Conservation (phyloP, 2,329 filamentous ascomycete species). For the Chrysoporthe cubensis region DNA sequence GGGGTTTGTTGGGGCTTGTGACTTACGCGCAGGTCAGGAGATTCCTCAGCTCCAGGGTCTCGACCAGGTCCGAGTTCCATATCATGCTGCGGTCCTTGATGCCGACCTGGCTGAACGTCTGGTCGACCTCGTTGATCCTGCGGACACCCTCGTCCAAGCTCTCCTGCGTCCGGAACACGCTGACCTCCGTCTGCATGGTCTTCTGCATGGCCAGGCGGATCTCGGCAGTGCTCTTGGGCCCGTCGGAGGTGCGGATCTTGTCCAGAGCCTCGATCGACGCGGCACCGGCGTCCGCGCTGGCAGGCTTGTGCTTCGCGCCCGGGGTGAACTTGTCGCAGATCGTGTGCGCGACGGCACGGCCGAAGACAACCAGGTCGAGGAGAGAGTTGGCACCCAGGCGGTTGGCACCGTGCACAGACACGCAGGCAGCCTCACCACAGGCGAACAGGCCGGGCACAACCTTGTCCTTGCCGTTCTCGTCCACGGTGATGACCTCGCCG, state of each 20-base stretch:
- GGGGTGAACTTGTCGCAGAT: slow-evolving; percentile 94
- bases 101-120: slow-evolving; percentile 78
- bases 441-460: slow-evolving; percentile 94
- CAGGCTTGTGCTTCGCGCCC: slow-evolving; percentile 76
- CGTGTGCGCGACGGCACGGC: slow-evolving; percentile 94
- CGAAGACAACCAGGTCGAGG: slow-evolving; percentile 95
- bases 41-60: slow-evolving; percentile 95
- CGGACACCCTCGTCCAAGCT: slow-evolving; percentile 90
- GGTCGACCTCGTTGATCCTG: slow-evolving; percentile 85
- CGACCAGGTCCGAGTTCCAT: slow-evolving; percentile 97
- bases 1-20: slow-evolving; percentile 3
- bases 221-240: slow-evolving; percentile 85
- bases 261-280: slow-evolving; percentile 87
- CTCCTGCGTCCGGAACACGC: slow-evolving; percentile 94
- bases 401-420: slow-evolving; percentile 98
- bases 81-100: slow-evolving; percentile 99
- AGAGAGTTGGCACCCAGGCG: slow-evolving; percentile 97
- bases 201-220: slow-evolving; percentile 94
- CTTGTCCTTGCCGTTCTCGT: slow-evolving; percentile 85
- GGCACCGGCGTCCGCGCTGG: slow-evolving; percentile 84
- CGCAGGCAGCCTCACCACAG: slow-evolving; percentile 95
- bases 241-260: slow-evolving; percentile 79
- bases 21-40: slow-evolving; percentile 94
- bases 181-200: slow-evolving; percentile 96
- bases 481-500: slow-evolving; percentile 89